Evolutionary conservation across 2,329 filamentous ascomycete species (phyloP).

Genomic region (Diaporthe citri): DNA sequence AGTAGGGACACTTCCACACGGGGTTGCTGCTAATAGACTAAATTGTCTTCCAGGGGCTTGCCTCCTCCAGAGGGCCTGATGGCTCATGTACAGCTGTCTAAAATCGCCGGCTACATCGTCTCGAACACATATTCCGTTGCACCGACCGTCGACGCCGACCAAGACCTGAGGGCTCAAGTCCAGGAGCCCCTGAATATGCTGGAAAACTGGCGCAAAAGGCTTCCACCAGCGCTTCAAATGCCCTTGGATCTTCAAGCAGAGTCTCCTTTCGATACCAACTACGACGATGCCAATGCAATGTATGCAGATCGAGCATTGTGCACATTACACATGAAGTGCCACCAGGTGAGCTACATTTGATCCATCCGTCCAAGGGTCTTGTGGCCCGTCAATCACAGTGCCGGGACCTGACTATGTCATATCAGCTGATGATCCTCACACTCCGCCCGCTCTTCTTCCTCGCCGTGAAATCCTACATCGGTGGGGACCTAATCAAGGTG

Average conservation of each 20-base stretch:
- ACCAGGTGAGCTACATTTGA: conserved; percentile 50
- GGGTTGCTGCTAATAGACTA: background rate
- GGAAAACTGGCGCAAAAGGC: conserved; percentile 47
- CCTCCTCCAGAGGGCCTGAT: conserved; percentile 58
- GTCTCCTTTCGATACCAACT: conserved; percentile 43
- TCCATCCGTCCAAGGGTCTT: background rate
- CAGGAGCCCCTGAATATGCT: conserved; percentile 57
- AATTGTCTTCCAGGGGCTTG: conserved; percentile 51
- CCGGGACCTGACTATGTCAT: conserved; percentile 10
- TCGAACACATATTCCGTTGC: conserved; percentile 60
- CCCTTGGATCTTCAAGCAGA: conserved; percentile 49
- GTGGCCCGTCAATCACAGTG: conserved; percentile 26
- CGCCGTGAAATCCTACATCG: conserved; percentile 61
- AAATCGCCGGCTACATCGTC: conserved; percentile 62
- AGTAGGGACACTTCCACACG: conserved; percentile 43
- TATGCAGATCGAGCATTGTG: conserved; percentile 56
- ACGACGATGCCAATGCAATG: conserved; percentile 44
- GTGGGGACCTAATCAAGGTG: conserved; percentile 52
- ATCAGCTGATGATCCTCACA: conserved; percentile 61
- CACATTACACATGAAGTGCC: conserved; percentile 63
- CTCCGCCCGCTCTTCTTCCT: conserved; percentile 62
- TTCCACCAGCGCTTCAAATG: conserved; percentile 52
- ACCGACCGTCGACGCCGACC: conserved; percentile 28
- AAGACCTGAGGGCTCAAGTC: conserved; percentile 47
- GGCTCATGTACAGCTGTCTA: conserved; percentile 61